phyloP scores from a whole-genome alignment of 352 stramenopile species.

The Globisporangium nagaii region DNA sequence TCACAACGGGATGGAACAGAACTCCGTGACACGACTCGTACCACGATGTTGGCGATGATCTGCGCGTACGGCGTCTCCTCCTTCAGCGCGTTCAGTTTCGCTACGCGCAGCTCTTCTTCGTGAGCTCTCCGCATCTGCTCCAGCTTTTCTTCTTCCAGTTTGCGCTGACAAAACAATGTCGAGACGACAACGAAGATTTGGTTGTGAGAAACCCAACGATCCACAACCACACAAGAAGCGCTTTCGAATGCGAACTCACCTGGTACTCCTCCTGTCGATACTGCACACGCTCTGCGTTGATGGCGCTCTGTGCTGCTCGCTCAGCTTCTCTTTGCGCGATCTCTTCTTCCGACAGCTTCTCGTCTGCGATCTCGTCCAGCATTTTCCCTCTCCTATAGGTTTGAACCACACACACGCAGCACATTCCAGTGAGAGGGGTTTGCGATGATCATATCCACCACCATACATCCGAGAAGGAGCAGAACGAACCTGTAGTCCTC shows the following conservation, averaged over 20 bases:
- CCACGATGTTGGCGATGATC: constrained; percentile 46
- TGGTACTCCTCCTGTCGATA: constrained; percentile 53
- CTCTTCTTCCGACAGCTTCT: constrained; percentile 31
- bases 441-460: neutral
- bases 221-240: neutral
- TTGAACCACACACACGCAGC: neutral
- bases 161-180: constrained; percentile 31
- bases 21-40: too few relatives aligned
- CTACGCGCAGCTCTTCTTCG: constrained; percentile 28
- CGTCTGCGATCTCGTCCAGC: constrained; percentile 36
- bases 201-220: neutral
- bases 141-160: constrained; percentile 35
- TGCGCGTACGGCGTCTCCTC: constrained; percentile 67
- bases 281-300: constrained; percentile 65
- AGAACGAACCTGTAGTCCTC: constrained; percentile 48
- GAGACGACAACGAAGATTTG: neutral
- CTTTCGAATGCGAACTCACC: constrained; percentile 15
- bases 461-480: neutral
- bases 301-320: constrained; percentile 19
- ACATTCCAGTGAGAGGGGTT: neutral
- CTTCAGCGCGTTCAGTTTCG: constrained; percentile 55
- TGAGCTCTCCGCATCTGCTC: constrained; percentile 21
- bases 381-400: constrained; percentile 26
- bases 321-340: constrained; percentile 27
- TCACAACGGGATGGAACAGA: too few relatives aligned